A percentile compares a stretch with the other conserved stretches of the same genome.
Conservation (phyloP, 2,329 filamentous ascomycete genomes). For the Arthroderma sp. region DNA sequence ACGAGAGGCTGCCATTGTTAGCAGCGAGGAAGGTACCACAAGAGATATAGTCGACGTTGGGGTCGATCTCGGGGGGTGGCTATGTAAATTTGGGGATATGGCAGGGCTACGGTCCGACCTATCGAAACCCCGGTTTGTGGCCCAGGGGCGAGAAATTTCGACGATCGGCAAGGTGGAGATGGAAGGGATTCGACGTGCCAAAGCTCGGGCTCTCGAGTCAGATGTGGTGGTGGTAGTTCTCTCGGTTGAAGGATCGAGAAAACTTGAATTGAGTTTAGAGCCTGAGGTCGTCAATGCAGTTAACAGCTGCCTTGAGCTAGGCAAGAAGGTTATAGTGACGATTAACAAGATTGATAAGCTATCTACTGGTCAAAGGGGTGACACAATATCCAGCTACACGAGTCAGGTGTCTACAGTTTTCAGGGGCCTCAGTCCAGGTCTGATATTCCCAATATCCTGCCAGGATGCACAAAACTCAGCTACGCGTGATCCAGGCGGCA, state of each 20-base stretch:
- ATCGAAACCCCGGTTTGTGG: conserved; percentile 10
- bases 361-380: conserved; percentile 9
- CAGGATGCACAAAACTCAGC: conserved; percentile 38
- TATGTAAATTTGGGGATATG: conserved; percentile 91
- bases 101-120: conserved; percentile 60
- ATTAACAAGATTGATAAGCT: conserved; percentile 51
- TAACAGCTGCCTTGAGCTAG: conserved; percentile 37
- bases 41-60: conserved; percentile 86
- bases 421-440: conserved; percentile 22
- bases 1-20: conserved; percentile 89
- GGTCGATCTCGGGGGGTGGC: conserved; percentile 77
- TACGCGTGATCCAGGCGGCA: conserved; percentile 46
- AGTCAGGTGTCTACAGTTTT: conserved; percentile 12
- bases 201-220: conserved; percentile 65
- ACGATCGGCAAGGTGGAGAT: conserved; percentile 63
- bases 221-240: conserved; percentile 75
- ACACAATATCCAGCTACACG: conserved; percentile 7
- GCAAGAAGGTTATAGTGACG: conserved; percentile 45
- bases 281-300: conserved; percentile 46
- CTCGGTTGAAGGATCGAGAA: conserved; percentile 49
- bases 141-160: conserved; percentile 7
- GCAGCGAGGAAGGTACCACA: conserved; percentile 82
- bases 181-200: conserved; percentile 82
- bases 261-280: conserved; percentile 31
- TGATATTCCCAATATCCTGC: conserved; percentile 60